These are phyloP conservation scores for Mycena latifolia DNA, from an alignment of 768 basidiomycete species.

Conservation along the genomic window DNA sequence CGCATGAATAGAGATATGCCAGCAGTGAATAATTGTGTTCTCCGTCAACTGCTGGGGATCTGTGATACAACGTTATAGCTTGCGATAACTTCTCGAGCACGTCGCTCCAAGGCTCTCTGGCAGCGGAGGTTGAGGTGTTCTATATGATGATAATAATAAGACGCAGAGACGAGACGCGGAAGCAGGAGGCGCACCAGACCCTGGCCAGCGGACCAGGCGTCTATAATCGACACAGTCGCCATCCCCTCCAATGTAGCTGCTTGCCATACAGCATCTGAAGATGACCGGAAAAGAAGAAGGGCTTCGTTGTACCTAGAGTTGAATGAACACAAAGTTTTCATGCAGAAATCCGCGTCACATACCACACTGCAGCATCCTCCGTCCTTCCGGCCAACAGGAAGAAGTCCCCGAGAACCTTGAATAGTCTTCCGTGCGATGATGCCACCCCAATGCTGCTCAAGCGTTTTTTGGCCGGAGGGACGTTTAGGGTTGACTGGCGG, in stretches of 20 bases:
- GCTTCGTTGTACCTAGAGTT: constrained; percentile 88
- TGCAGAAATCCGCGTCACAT: constrained; percentile 36
- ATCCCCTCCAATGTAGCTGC: constrained; percentile 90
- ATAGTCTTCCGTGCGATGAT: constrained; percentile 87
- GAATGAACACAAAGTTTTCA: constrained; percentile 19
- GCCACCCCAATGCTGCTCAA: constrained; percentile 72
- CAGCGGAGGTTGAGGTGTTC: constrained; percentile 66
- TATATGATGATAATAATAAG: constrained; percentile 43
- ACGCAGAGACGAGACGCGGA: constrained; percentile 23
- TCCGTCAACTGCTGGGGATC: constrained; percentile 64
- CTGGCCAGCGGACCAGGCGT: constrained; percentile 85
- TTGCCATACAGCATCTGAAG: constrained; percentile 89
- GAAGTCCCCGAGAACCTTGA: constrained; percentile 90
- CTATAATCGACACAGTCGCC: constrained; percentile 82
- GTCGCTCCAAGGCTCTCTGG: constrained; percentile 82
- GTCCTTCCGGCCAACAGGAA: constrained; percentile 90
- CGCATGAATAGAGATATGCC: constrained; percentile 74
- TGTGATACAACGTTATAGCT: constrained; percentile 72
- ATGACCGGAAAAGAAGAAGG: constrained; percentile 76
- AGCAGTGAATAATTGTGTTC: constrained; percentile 72
- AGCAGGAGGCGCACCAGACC: constrained; percentile 67
- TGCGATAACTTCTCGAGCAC: constrained; percentile 81
- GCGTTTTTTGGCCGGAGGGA: constrained; percentile 69
- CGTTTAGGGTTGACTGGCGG: constrained; percentile 66
- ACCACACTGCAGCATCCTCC: constrained; percentile 88